Conservation (phyloP, 1,284 basidiomycete species). For the Pyrrhoderma lamaoense region DNA sequence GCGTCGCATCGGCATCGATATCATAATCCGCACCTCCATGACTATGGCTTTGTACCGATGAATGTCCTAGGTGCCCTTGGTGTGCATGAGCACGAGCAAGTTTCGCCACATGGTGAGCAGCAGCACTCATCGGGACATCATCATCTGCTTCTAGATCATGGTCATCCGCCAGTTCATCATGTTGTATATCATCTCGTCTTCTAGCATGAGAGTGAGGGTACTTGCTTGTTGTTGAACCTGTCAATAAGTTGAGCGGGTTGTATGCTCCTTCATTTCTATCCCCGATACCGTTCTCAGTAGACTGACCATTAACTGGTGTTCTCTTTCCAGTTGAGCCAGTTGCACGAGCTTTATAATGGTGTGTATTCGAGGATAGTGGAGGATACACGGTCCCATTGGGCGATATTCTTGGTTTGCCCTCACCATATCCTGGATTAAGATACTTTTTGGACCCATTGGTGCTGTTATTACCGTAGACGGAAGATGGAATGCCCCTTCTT, state of each 20-base stretch:
- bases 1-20: constrained; percentile 12
- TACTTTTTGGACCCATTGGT: not conserved
- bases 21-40: not conserved
- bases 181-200: not conserved
- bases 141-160: constrained; percentile 1
- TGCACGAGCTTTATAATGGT: too few species aligned
- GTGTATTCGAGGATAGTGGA: not conserved
- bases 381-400: constrained; percentile 2
- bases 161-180: constrained; percentile 6
- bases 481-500: not conserved
- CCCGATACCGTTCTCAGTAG: too few species aligned
- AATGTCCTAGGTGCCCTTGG: too few species aligned
- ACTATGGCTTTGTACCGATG: not conserved
- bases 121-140: not conserved
- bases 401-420: not conserved
- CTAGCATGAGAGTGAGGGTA: not conserved
- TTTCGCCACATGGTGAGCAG: not conserved
- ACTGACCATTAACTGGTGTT: too few species aligned
- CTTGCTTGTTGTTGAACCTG: too few species aligned
- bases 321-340: too few species aligned
- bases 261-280: too few species aligned
- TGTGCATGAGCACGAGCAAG: not conserved
- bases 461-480: not conserved
- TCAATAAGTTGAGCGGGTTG: too few species aligned
- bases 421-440: constrained; percentile 4